These are phyloP conservation scores for Candida argentea DNA, from an alignment of 805 yeast genomes.

Conservation along the genomic window DNA sequence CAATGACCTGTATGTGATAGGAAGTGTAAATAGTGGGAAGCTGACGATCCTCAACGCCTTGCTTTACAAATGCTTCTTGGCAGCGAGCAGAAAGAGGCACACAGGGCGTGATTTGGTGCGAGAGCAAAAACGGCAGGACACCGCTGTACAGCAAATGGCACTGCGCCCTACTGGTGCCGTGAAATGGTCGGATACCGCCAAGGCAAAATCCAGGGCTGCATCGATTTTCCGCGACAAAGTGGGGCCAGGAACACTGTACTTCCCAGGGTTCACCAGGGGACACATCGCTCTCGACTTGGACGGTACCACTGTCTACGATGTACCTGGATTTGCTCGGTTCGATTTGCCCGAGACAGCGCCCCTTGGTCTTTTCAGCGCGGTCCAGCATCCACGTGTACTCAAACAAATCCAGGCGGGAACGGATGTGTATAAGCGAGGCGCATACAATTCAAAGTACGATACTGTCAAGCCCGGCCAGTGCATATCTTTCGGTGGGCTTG, in stretches of 20 bases:
- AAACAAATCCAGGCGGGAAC: constrained; percentile 20
- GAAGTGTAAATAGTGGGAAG: constrained; percentile 64
- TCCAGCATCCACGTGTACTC: constrained; percentile 11
- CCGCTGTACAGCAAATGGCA: constrained; percentile 5
- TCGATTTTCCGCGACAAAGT: constrained; percentile 14
- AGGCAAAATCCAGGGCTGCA: constrained; percentile 3
- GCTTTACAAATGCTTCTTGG: constrained; percentile 11
- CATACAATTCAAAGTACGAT: constrained; percentile 18
- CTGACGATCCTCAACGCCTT: constrained; percentile 47
- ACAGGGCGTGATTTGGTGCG: constrained; percentile 1
- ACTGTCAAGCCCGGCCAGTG: constrained; percentile 36
- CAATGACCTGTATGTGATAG: constrained; percentile 41
- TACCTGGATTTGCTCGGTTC: constrained; percentile 34
- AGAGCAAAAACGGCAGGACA: constrained; percentile 5
- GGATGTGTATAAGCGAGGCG: constrained; percentile 19
- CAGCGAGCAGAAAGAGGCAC: too few species aligned
- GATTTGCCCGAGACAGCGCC: constrained; percentile 1
- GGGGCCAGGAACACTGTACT: constrained; percentile 38
- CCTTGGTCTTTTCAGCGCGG: constrained; percentile 19
- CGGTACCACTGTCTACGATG: constrained; percentile 29
- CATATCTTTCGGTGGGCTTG: constrained; percentile 50
- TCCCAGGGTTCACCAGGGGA: constrained; percentile 68
- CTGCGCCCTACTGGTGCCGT: constrained; percentile 8
- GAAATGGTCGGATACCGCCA: constrained; percentile 9
- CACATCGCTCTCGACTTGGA: constrained; percentile 22